Evolutionary conservation across 2,329 filamentous ascomycete species (phyloP).

Genomic region (Ceratocystis variospora): DNA sequence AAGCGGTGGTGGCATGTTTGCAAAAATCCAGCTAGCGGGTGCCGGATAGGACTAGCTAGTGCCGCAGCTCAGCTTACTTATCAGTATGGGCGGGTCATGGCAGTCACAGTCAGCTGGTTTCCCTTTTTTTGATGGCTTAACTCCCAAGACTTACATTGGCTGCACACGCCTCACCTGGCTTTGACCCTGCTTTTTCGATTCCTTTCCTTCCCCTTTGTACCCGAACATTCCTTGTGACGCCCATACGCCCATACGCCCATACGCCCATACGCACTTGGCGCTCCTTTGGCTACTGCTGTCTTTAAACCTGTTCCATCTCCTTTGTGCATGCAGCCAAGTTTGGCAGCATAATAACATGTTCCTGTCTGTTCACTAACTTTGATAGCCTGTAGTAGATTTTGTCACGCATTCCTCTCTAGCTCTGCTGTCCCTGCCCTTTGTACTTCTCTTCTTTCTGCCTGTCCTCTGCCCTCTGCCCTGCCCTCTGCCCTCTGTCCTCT

Average conservation of each 20-base stretch:
- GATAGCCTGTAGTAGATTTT: conserved; percentile 3
- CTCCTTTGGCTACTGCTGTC: neutral
- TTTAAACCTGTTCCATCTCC: conserved; percentile 8
- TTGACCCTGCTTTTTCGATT: conserved; percentile 2
- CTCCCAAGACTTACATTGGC: neutral
- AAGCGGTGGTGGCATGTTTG: neutral
- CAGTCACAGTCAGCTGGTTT: neutral
- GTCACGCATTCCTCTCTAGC: conserved; percentile 4
- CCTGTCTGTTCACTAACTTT: neutral
- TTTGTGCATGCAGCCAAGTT: conserved; percentile 1
- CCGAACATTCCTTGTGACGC: conserved; percentile 11
- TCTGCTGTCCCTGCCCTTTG: neutral
- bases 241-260: neutral
- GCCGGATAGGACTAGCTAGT: neutral
- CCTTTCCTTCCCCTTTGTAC: conserved; percentile 7
- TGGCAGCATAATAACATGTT: conserved; percentile 6
- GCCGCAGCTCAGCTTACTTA: neutral
- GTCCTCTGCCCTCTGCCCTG: neutral
- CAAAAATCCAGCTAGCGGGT: too few relatives aligned
- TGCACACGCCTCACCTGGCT: conserved; percentile 2
- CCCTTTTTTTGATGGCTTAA: neutral
- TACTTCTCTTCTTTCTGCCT: neutral
- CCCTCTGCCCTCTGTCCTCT: neutral
- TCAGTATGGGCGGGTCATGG: neutral
- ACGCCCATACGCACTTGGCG: neutral